Evolutionary conservation across 73 alveolate genomes (phyloP).

Genomic region (Effrenium voratum): DNA sequence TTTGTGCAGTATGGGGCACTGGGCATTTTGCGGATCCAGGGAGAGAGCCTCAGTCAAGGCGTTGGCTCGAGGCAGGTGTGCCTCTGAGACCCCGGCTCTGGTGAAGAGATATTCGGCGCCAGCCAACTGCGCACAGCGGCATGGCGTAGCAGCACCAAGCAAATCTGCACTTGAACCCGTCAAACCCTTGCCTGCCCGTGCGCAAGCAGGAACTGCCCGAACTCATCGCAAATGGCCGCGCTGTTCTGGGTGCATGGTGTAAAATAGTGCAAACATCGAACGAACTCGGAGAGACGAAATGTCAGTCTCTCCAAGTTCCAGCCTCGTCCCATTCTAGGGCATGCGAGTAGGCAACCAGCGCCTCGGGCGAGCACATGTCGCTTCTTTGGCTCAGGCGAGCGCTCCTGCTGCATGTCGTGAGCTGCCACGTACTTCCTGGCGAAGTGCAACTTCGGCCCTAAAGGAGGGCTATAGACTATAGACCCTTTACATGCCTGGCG

Average conservation of each 20-base stretch:
- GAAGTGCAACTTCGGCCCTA: not conserved
- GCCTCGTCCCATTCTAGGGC: slow-evolving; percentile 88
- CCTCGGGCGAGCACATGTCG: not conserved
- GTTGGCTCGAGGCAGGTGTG: not conserved
- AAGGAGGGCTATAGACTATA: not conserved
- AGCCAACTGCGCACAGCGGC: slow-evolving; percentile 42
- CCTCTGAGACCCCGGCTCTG: not conserved
- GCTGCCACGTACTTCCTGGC: slow-evolving; percentile 23
- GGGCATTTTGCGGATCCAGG: slow-evolving; percentile 83
- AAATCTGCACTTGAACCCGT: not conserved
- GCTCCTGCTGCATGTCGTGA: slow-evolving; percentile 81
- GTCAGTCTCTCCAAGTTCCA: not conserved
- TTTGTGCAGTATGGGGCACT: slow-evolving; percentile 7
- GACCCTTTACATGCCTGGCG: not conserved
- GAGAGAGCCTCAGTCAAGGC: slow-evolving; percentile 27
- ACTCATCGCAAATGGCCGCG: slow-evolving; percentile 60
- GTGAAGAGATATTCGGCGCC: slow-evolving; percentile 83
- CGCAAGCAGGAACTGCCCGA: slow-evolving; percentile 80
- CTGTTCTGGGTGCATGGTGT: slow-evolving; percentile 13
- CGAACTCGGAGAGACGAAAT: not conserved
- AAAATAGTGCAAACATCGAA: not conserved
- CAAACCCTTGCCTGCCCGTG: slow-evolving; percentile 8
- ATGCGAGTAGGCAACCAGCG: slow-evolving; percentile 78
- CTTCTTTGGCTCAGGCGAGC: not conserved
- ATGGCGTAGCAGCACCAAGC: not conserved